Evolutionary conservation across 371 early-diverging fungal species (phyloP), one percentile per base, ranked within the genome.

Genomic region (Mortierella sp.): DNA sequence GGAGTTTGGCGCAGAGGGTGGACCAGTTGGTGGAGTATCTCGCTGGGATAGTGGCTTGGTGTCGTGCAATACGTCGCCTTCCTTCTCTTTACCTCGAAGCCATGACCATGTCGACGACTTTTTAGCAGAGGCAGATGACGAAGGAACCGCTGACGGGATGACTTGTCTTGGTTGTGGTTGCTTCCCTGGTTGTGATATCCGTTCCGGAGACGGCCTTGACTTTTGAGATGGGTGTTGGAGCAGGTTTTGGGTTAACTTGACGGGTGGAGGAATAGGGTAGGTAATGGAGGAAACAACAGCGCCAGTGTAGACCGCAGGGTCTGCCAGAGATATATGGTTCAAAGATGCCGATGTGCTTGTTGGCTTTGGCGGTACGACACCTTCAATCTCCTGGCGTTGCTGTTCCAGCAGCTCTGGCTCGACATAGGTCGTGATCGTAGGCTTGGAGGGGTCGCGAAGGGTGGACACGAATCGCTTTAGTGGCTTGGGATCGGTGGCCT

Each of bases 241-340:
- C 45, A 83, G 55, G 41, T 83, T 83, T 31, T 83, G 78, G 9
- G 79, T 61, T 44, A 83, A 29, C 63, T 83, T 83, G 66, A 83
- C 83, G 1, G 83, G 83, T 0, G 83, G 83, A 29, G 83, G 83
- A 37, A 83, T 78, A n/a, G 83, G 83, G 24, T 83, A 83, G 67
- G 70, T 77, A 11, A 82, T 29, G 7, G 83, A 61, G 19, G 73
- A 75, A 31, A 58, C 34, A 31, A 58, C 34, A 58, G 58, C 37
- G 22, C 58, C 34, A 2, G 34, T 58, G 9, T 58, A 58, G 19
- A 37, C 58, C 7, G 58, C 22, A 58, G 34, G 34, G 16, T 58
- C 58, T 19, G 34, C 58, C 4, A 8, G 8, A 58, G 58, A 58
- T 11, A 16, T 34, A 3, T 58, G 58, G 19, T 8, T 34, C 3